Evolutionary conservation across 257 asterid genomes (phyloP).

Genomic region (Solanum stenotomum): DNA sequence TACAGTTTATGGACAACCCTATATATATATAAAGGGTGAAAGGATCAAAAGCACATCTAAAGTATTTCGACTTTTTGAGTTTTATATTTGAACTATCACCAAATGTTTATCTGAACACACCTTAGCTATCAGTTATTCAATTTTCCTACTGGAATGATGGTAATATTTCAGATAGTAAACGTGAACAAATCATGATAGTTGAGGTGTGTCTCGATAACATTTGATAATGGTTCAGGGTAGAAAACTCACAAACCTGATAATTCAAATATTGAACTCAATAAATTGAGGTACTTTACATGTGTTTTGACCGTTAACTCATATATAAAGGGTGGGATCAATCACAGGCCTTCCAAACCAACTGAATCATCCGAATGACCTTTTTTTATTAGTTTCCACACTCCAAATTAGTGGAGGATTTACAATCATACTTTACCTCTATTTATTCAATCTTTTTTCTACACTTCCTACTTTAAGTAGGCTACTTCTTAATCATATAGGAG

Average conservation of each 20-base stretch:
- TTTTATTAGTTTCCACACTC: background rate
- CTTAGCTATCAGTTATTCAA: no score
- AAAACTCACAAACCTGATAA: no score
- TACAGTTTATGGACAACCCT: background rate
- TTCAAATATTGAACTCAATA: background rate
- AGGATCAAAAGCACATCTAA: background rate
- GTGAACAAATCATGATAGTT: background rate
- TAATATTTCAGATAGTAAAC: no score
- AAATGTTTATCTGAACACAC: background rate
- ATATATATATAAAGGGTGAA: background rate
- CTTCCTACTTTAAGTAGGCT: background rate
- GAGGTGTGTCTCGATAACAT: rapidly evolving
- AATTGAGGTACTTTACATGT: background rate
- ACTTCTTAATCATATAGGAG: background rate
- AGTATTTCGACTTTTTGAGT: no score
- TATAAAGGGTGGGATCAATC: no score
- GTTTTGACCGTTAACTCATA: no score
- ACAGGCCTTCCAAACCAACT: no score
- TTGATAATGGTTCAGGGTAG: no score
- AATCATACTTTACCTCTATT: background rate
- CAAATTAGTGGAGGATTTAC: background rate
- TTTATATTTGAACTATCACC: no score
- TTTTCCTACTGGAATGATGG: background rate
- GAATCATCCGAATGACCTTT: no score
- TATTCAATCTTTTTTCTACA: background rate